Percentiles rank a stretch among this genome's conserved stretches.
These are phyloP conservation scores for Drechslerella coelobrocha DNA, from an alignment of 2,329 filamentous ascomycete genomes.

Conservation along the genomic window DNA sequence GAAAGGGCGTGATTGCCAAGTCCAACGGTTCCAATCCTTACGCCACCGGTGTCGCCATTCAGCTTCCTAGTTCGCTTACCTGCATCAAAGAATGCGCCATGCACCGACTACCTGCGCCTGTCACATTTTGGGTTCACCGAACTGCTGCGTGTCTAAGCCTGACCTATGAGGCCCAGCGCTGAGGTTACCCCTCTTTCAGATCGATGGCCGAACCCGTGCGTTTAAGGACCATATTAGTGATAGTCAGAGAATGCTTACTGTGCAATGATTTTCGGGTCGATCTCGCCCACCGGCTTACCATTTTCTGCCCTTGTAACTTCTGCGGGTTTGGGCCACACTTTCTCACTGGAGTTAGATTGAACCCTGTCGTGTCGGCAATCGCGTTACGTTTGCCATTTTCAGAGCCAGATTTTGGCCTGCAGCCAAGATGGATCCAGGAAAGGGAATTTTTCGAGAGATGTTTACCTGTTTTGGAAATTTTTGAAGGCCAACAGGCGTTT, in stretches of 20 bases:
- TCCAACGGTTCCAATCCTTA: conserved; percentile 37
- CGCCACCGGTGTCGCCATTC: conserved; percentile 45
- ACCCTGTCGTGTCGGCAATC: neutral
- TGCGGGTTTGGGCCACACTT: neutral
- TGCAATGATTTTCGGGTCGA: neutral
- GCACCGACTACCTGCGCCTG: conserved; percentile 26
- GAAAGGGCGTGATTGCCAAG: conserved; percentile 18
- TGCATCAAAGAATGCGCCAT: conserved; percentile 27
- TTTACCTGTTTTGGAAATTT: neutral
- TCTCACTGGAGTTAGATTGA: neutral
- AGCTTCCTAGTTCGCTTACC: conserved; percentile 50
- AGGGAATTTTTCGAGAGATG: neutral
- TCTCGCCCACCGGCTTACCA: neutral
- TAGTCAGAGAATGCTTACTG: neutral
- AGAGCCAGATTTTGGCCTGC: too few species aligned
- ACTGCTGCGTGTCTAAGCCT: conserved; percentile 14
- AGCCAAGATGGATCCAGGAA: too few species aligned
- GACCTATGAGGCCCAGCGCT: conserved; percentile 22
- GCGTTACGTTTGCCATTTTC: neutral
- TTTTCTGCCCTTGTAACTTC: neutral
- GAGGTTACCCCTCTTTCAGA: conserved; percentile 2
- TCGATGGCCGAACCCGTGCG: conserved; percentile 1
- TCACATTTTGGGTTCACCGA: conserved; percentile 18
- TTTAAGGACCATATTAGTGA: neutral
- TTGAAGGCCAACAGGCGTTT: neutral